Evolutionary conservation across 306 rosid species (phyloP).

Genomic region (Spatholobus suberectus): DNA sequence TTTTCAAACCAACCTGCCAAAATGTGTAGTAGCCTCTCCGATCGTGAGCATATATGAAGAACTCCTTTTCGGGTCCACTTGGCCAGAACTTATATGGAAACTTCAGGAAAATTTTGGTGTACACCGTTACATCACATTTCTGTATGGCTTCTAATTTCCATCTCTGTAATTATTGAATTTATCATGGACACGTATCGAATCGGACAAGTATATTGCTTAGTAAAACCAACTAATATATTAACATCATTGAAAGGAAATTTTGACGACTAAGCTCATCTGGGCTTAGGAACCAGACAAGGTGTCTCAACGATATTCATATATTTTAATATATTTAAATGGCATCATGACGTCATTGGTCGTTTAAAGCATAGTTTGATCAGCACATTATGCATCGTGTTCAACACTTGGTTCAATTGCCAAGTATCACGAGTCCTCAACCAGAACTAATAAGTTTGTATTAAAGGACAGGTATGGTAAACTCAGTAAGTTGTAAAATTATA

Average conservation of each 20-base stretch:
- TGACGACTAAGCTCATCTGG: constrained; percentile 26
- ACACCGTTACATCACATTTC: constrained; percentile 87
- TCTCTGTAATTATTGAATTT: constrained; percentile 57
- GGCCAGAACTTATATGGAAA: constrained; percentile 92
- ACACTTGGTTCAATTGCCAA: neutral
- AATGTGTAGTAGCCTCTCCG: constrained; percentile 94
- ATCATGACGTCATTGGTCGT: neutral
- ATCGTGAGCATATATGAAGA: constrained; percentile 96
- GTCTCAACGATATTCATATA: constrained; percentile 29
- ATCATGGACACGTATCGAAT: constrained; percentile 37
- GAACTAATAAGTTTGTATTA: neutral
- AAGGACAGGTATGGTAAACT: neutral
- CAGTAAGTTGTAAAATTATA: neutral
- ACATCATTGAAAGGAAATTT: constrained; percentile 31
- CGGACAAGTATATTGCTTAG: constrained; percentile 2
- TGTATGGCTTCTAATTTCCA: constrained; percentile 88
- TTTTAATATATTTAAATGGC: too few relatives aligned
- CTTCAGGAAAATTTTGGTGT: constrained; percentile 94
- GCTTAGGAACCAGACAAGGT: constrained; percentile 34
- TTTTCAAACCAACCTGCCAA: constrained; percentile 84
- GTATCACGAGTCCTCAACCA: neutral
- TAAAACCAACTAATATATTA: neutral
- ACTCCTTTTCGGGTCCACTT: constrained; percentile 86
- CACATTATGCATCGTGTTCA: constrained; percentile 7
- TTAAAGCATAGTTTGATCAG: constrained; percentile 8